phyloP scores from a whole-genome alignment of 257 asterid genomes.

The Jacaranda mimosifolia region DNA sequence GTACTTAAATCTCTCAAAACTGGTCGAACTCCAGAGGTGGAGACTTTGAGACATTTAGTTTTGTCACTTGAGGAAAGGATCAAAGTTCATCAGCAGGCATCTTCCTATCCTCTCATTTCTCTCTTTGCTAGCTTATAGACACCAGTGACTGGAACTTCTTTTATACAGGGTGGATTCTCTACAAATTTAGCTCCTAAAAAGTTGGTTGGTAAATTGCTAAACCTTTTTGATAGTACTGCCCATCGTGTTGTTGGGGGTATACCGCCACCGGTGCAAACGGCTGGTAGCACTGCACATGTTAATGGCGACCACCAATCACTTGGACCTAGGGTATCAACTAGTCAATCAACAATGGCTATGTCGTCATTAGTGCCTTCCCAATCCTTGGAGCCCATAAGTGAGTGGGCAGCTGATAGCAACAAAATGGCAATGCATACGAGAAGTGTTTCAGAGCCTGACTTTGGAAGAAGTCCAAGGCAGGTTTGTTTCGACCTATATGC shows the following conservation, averaged over 20 bases:
- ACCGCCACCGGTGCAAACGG: constrained; percentile 72
- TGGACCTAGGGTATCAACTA: constrained; percentile 75
- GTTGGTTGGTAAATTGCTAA: constrained; percentile 79
- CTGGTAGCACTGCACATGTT: constrained; percentile 54
- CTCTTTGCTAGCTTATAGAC: constrained; percentile 21
- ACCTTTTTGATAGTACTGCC: constrained; percentile 83
- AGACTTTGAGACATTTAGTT: constrained; percentile 67
- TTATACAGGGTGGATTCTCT: constrained; percentile 92
- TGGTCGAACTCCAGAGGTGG: constrained; percentile 84
- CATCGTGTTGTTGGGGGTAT: constrained; percentile 84
- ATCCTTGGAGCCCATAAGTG: constrained; percentile 70
- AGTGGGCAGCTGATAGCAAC: constrained; percentile 62
- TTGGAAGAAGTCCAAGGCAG: constrained; percentile 95
- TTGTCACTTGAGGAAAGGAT: constrained; percentile 91
- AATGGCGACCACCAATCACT: constrained; percentile 58
- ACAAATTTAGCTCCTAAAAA: constrained; percentile 83
- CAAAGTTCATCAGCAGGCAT: constrained; percentile 89
- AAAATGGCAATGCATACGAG: constrained; percentile 72
- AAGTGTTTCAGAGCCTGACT: constrained; percentile 97
- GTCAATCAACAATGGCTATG: constrained; percentile 96
- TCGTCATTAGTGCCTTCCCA: constrained; percentile 84
- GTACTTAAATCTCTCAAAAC: constrained; percentile 80
- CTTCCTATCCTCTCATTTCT: constrained; percentile 6
- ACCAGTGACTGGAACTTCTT: constrained; percentile 34
- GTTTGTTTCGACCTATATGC: constrained; percentile 48